A percentile compares a stretch with the other conserved stretches of the same genome.
These are phyloP conservation scores for Quercus robur DNA, from an alignment of 306 rosid species.

Conservation along the genomic window DNA sequence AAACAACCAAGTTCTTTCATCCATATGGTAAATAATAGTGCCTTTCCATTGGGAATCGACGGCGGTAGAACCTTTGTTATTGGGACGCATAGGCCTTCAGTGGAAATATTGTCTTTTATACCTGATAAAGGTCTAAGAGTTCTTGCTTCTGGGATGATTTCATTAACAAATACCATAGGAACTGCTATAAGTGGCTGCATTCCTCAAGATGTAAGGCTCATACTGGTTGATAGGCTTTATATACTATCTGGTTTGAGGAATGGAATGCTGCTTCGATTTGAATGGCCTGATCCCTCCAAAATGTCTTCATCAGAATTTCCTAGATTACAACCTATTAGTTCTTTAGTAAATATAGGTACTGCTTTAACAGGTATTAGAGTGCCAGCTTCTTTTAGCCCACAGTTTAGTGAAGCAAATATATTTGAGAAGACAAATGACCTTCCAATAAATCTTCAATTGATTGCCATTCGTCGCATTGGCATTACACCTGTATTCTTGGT, in stretches of 20 bases:
- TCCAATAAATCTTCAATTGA: constrained; percentile 70
- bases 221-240: constrained; percentile 69
- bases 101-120: constrained; percentile 61
- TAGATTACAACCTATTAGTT: constrained; percentile 22
- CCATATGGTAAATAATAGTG: constrained; percentile 30
- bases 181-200: constrained; percentile 80
- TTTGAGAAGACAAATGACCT: constrained; percentile 35
- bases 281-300: constrained; percentile 57
- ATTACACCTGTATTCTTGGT: constrained; percentile 94
- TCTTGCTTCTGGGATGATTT: constrained; percentile 74
- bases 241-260: constrained; percentile 89
- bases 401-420: constrained; percentile 18
- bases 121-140: constrained; percentile 52
- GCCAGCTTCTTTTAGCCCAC: constrained; percentile 29
- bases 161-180: constrained; percentile 61
- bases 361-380: constrained; percentile 42
- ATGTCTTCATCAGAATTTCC: constrained; percentile 32
- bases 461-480: constrained; percentile 89
- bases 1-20: constrained; percentile 33
- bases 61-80: constrained; percentile 60
- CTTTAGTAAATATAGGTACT: constrained; percentile 35
- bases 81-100: constrained; percentile 91
- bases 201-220: constrained; percentile 94
- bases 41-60: constrained; percentile 51
- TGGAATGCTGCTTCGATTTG: constrained; percentile 94